Conservation (phyloP, 371 early-diverging fungal genomes). For the Nematocida displodere region DNA sequence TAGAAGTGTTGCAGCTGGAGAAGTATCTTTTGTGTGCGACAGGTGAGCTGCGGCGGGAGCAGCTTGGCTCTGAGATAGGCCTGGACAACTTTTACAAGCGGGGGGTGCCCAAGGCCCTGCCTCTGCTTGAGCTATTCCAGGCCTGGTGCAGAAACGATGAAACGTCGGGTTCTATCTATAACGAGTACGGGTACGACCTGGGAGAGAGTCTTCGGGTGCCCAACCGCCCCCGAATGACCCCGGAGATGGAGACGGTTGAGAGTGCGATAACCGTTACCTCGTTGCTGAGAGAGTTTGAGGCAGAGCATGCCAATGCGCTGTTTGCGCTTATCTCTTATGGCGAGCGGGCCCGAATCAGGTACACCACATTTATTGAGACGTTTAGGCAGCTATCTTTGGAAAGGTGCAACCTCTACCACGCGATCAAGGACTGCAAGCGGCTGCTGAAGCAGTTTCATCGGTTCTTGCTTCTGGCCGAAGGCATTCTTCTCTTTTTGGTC, state of each 20-base stretch:
- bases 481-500: constrained; percentile 39
- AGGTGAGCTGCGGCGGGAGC: background rate
- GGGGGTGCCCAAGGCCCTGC: constrained; percentile 46
- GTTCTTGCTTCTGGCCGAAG: constrained; percentile 32
- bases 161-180: constrained; percentile 20
- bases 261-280: constrained; percentile 56
- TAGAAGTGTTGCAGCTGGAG: constrained; percentile 57
- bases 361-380: constrained; percentile 59
- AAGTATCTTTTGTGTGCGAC: constrained; percentile 54
- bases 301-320: constrained; percentile 45
- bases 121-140: constrained; percentile 19
- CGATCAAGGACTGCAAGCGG: constrained; percentile 55
- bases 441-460: constrained; percentile 42
- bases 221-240: constrained; percentile 40
- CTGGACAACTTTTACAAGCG: constrained; percentile 51
- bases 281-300: constrained; percentile 35
- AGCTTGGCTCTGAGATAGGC: background rate
- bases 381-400: constrained; percentile 64
- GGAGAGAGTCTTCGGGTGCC: constrained; percentile 50
- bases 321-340: constrained; percentile 60
- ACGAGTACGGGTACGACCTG: constrained; percentile 49
- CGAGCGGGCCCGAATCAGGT: constrained; percentile 51
- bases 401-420: constrained; percentile 58
- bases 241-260: constrained; percentile 39
- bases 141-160: constrained; percentile 29